phyloP scores from a whole-genome alignment of 345 rosid genomes.

The Camelina sativa region DNA sequence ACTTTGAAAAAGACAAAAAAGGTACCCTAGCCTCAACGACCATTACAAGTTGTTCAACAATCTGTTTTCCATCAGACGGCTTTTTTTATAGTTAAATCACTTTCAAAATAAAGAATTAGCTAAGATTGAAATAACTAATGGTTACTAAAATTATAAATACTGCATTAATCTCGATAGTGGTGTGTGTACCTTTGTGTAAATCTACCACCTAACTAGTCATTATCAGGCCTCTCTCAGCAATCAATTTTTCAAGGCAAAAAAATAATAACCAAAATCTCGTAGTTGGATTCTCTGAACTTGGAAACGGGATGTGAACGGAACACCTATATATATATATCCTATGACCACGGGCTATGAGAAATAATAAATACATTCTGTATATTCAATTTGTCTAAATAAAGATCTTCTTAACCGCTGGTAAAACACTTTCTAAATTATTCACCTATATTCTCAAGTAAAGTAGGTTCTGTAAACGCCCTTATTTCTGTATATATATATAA shows the following conservation, averaged over 20 bases:
- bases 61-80: neutral
- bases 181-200: conserved; percentile 3
- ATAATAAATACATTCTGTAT: conserved; percentile 19
- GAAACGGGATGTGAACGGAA: conserved; percentile 31
- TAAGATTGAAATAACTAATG: no score
- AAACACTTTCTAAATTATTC: neutral
- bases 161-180: conserved; percentile 30
- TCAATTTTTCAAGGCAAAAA: conserved; percentile 21
- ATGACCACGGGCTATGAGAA: conserved; percentile 20
- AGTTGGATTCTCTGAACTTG: conserved; percentile 39
- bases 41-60: conserved; percentile 11
- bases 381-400: neutral
- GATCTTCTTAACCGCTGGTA: conserved; percentile 15
- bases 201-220: conserved; percentile 37
- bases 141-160: no score
- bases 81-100: neutral
- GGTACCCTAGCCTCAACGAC: conserved; percentile 1
- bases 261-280: conserved; percentile 10
- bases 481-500: no score
- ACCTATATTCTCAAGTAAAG: neutral
- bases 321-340: conserved; percentile 1
- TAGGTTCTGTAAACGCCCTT: no score
- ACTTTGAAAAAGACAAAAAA: neutral
- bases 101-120: neutral
- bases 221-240: conserved; percentile 18